A percentile compares a stretch with the other conserved stretches of the same genome.
Evolutionary conservation across 129 eudicot species (phyloP).

Genomic region (Saposhnikovia divaricata): DNA sequence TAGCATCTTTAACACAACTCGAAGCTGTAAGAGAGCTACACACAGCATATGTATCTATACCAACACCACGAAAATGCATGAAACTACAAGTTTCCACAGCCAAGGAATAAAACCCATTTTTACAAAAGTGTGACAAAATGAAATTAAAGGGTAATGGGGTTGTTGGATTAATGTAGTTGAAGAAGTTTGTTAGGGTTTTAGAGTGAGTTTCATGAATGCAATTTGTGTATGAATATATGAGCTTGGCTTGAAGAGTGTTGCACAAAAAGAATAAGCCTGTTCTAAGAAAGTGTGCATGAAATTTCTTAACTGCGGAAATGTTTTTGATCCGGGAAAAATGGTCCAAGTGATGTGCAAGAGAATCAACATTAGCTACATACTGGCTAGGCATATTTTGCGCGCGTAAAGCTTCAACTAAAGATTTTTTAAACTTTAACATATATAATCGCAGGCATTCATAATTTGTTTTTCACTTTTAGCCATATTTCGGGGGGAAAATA

Average conservation of each 20-base stretch:
- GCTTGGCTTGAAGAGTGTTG: constrained; percentile 39
- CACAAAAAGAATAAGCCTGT: constrained; percentile 42
- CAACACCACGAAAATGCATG: constrained; percentile 52
- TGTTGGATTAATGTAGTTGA: constrained; percentile 35
- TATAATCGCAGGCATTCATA: too few species aligned
- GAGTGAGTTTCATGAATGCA: constrained; percentile 14
- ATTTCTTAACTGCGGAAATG: constrained; percentile 28
- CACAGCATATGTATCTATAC: constrained; percentile 53
- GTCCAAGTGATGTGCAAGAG: constrained; percentile 22
- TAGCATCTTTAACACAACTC: constrained; percentile 19
- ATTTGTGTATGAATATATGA: constrained; percentile 12
- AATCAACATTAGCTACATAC: neutral
- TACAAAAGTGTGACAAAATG: constrained; percentile 35
- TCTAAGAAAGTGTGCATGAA: constrained; percentile 42
- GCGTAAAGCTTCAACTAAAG: neutral
- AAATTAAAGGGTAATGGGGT: constrained; percentile 71
- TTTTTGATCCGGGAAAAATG: constrained; percentile 36
- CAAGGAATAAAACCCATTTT: constrained; percentile 35
- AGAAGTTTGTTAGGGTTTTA: constrained; percentile 39
- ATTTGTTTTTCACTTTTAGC: too few species aligned
- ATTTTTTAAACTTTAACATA: too few species aligned
- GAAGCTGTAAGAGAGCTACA: constrained; percentile 62
- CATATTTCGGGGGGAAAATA: too few species aligned
- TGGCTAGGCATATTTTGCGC: neutral
- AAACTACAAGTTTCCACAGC: constrained; percentile 52